A percentile compares a stretch with the other conserved stretches of the same genome.
These are phyloP conservation scores for Populus davidiana DNA, from an alignment of 345 rosid genomes.

Conservation along the genomic window DNA sequence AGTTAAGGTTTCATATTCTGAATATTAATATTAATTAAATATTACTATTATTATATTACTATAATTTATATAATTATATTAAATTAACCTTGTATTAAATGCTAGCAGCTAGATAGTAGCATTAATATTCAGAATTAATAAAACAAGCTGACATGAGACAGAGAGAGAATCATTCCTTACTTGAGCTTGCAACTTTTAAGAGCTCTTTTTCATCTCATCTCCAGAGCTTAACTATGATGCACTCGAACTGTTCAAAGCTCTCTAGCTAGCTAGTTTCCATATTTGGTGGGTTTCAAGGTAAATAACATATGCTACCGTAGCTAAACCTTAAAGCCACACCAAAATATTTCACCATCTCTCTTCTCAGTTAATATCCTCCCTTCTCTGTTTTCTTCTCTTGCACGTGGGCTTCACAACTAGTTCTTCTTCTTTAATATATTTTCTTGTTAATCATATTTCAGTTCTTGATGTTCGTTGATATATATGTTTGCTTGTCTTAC, in stretches of 20 bases:
- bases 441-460: neutral
- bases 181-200: constrained; percentile 40
- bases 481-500: neutral
- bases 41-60: neutral
- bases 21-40: neutral
- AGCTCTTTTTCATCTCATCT: constrained; percentile 9
- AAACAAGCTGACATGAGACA: neutral
- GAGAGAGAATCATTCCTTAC: constrained; percentile 44
- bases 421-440: neutral
- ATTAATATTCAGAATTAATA: neutral
- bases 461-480: neutral
- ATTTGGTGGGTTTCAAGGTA: constrained; percentile 15
- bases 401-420: neutral
- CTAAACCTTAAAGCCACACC: neutral
- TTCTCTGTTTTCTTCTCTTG: neutral
- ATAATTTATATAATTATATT: neutral
- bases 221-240: neutral
- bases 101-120: neutral
- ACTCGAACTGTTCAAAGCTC: neutral
- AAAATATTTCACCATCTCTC: neutral
- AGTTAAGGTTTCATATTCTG: neutral
- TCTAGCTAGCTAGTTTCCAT: neutral
- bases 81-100: neutral
- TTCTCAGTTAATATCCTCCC: neutral
- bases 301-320: neutral